Evolutionary conservation across 495 filamentous ascomycete genomes (phyloP), one percentile per base, ranked within the genome.

Genomic region (Lindgomyces ingoldianus): DNA sequence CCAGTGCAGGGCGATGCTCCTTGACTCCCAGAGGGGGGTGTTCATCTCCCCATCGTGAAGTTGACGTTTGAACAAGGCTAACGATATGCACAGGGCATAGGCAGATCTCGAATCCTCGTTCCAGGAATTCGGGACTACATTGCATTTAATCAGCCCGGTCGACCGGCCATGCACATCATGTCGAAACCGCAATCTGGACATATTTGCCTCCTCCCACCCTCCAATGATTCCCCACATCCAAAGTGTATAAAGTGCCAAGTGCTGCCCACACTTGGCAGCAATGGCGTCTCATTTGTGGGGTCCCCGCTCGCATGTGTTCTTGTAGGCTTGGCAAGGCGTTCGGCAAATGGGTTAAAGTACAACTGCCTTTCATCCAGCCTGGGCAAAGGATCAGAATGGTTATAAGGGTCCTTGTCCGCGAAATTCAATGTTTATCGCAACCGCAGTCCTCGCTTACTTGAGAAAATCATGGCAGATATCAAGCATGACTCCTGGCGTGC

Each of bases 231-330:
- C 60, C 60, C 60, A 64, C 60, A 64, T 50, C 41, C 41, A 49
- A 57, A 64, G 16, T 50, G 44, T 29, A 48, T 48, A 62, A 42
- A 41, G 51, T 57, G 60, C 60, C 60, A 64, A 64, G 60, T 24
- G 16, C 42, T 16, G n/a, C 14, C 19, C 52, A 18, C 18, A 24
- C 58, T 54, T 62, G 49, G 58, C 47, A 3, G 21, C 27, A 11
- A 19, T 48, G 29, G 25, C 48, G 25, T 48, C 14, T 57, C n/a
- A 57, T 64, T 64, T 64, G 60, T 64, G 60, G 60, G 60, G 60
- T 64, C 60, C 60, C 50, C 60, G 51, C 60, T 49, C 29, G 29
- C 24, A 26, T 19, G 16, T 41, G 49, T 26, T 16, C n/a, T 42
- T 21, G 52, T 26, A n/a, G 39, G 49, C 60, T 57, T 64, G 60